These are phyloP conservation scores for Pythium rishiriense DNA, from an alignment of 352 stramenopile species.

Conservation along the genomic window DNA sequence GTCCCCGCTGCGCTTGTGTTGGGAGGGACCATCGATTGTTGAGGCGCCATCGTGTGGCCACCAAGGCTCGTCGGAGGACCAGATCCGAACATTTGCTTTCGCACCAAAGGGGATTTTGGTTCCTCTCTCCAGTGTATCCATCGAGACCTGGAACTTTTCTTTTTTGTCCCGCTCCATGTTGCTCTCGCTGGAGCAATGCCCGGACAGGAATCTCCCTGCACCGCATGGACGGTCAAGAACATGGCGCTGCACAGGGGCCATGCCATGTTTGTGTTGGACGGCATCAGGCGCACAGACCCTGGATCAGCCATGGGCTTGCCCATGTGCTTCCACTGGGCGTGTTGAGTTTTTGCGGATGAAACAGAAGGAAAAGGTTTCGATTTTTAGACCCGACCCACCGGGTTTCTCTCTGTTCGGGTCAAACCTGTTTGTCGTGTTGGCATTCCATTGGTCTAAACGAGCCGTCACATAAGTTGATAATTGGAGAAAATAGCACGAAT, in stretches of 20 bases:
- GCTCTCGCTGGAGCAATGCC: too few relatives aligned
- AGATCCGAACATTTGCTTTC: neutral
- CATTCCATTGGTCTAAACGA: neutral
- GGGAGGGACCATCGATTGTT: slow-evolving; percentile 7
- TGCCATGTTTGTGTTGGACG: too few relatives aligned
- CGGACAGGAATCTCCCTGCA: slow-evolving; percentile 1
- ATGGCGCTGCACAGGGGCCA: neutral
- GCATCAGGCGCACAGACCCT: too few relatives aligned
- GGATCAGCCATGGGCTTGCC: too few relatives aligned
- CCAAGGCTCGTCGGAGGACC: neutral
- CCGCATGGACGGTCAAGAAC: neutral
- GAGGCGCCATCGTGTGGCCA: slow-evolving; percentile 11
- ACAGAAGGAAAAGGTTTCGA: too few relatives aligned
- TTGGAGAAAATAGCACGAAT: neutral
- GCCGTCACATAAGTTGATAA: neutral
- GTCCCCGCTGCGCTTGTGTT: neutral
- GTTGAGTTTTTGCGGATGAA: too few relatives aligned
- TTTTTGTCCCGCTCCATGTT: slow-evolving; percentile 1
- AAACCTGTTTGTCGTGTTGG: neutral
- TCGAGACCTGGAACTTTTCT: neutral
- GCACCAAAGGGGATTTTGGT: neutral
- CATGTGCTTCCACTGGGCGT: too few relatives aligned
- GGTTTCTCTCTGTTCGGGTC: neutral
- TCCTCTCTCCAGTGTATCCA: neutral
- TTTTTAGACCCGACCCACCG: too few relatives aligned